Evolutionary conservation across 225 moss, liverwort and hornwort genomes (phyloP).

Genomic region (Climacium dendroides): DNA sequence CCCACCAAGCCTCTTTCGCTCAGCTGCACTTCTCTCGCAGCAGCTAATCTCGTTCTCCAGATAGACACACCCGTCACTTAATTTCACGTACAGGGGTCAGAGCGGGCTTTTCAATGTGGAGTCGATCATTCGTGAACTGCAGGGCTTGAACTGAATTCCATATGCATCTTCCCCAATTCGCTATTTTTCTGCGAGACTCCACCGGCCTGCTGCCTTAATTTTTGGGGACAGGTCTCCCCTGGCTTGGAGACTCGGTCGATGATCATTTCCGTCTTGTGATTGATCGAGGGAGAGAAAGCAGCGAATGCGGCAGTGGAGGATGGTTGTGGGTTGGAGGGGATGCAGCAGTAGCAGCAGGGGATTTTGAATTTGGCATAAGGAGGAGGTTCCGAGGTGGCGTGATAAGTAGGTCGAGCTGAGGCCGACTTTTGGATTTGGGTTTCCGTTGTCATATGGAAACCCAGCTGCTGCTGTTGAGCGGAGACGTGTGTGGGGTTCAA

Average conservation of each 20-base stretch:
- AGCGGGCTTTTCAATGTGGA: background rate
- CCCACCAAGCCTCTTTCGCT: background rate
- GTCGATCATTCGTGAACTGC: background rate
- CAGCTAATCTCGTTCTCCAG: background rate
- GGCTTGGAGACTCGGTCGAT: background rate
- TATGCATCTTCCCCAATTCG: background rate
- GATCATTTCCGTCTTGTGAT: background rate
- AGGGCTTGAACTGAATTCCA: background rate
- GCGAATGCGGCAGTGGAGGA: background rate
- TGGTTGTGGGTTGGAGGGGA: background rate
- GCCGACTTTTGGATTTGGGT: slow-evolving; percentile 2
- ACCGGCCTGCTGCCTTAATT: background rate
- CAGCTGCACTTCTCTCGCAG: background rate
- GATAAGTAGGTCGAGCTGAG: background rate
- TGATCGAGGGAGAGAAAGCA: background rate
- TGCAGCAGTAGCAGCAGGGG: background rate
- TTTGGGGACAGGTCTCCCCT: background rate
- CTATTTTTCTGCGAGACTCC: background rate
- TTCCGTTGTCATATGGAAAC: slow-evolving; percentile 17
- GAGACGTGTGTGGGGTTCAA: background rate
- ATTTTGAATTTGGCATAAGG: background rate
- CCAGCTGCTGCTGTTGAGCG: background rate
- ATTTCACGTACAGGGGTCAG: background rate
- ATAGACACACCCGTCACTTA: background rate
- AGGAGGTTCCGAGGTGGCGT: background rate